A percentile compares a stretch with the other conserved stretches of the same genome.
Evolutionary conservation across 164 flowering plant genomes (phyloP).

Genomic region (Euptelea pleiosperma): DNA sequence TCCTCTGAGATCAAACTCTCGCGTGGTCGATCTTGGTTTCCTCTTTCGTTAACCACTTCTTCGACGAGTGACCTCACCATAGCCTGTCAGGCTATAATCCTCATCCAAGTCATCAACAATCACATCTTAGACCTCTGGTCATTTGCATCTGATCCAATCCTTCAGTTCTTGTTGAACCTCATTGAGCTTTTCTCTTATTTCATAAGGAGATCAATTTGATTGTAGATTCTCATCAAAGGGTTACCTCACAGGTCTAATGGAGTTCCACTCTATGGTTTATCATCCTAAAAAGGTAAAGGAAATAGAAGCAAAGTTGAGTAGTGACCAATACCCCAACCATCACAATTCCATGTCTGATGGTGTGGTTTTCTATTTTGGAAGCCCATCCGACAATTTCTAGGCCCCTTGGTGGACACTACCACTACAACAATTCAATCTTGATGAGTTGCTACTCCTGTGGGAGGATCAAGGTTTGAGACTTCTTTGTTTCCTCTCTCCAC

Average conservation of each 20-base stretch:
- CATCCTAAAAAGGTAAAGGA: slow-evolving; percentile 33
- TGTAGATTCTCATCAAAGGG: slow-evolving; percentile 36
- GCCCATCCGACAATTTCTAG: slow-evolving; percentile 32
- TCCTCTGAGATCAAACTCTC: too few species aligned
- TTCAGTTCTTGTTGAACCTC: slow-evolving; percentile 36
- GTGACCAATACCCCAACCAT: slow-evolving; percentile 36
- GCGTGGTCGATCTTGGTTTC: too few species aligned
- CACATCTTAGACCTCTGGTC: too few species aligned
- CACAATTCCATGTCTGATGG: slow-evolving; percentile 50
- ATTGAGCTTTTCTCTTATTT: slow-evolving; percentile 47
- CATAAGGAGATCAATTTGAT: slow-evolving; percentile 40
- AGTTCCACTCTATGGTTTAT: slow-evolving; percentile 26
- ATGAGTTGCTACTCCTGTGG: slow-evolving; percentile 24
- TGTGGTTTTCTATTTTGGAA: slow-evolving; percentile 37
- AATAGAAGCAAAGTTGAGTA: slow-evolving; percentile 35
- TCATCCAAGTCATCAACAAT: too few species aligned
- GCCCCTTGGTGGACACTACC: slow-evolving; percentile 40
- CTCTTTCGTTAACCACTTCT: too few species aligned
- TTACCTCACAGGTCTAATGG: slow-evolving; percentile 23
- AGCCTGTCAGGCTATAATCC: too few species aligned
- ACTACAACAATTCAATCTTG: slow-evolving; percentile 19
- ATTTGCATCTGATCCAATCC: too few species aligned
- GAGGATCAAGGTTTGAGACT: slow-evolving; percentile 33
- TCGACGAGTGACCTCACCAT: too few species aligned
- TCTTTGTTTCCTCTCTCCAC: slow-evolving; percentile 23